These are phyloP conservation scores for Alternaria hordeiaustralica DNA, from an alignment of 2,329 filamentous ascomycete genomes.

Conservation along the genomic window DNA sequence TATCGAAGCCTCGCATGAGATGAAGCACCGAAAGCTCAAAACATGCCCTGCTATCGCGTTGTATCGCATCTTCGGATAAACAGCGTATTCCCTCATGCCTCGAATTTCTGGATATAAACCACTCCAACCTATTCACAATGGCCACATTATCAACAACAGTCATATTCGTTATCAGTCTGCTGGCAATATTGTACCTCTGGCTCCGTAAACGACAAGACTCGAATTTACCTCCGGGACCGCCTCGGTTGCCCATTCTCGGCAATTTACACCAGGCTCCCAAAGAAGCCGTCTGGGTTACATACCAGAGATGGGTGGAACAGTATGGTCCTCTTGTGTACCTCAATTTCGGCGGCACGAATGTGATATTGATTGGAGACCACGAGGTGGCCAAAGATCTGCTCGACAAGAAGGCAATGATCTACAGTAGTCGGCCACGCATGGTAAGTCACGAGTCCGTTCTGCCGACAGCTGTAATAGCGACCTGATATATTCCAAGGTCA, in stretches of 20 bases:
- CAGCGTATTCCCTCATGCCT: background rate
- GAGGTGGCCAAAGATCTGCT: conserved; percentile 59
- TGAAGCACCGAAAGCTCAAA: background rate
- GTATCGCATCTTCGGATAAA: background rate
- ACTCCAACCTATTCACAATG: background rate
- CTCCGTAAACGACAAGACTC: background rate
- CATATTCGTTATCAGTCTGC: background rate
- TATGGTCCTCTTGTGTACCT: conserved; percentile 46
- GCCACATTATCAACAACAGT: background rate
- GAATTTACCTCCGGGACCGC: conserved; percentile 36
- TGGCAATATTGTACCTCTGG: background rate
- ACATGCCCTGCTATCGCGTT: background rate
- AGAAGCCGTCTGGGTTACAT: conserved; percentile 31
- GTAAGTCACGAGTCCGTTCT: conserved; percentile 27
- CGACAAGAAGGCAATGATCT: conserved; percentile 59
- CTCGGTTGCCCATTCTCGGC: conserved; percentile 40
- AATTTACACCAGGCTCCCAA: conserved; percentile 42
- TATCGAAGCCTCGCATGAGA: background rate
- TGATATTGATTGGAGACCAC: conserved; percentile 55
- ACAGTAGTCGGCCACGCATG: conserved; percentile 55
- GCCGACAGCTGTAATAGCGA: background rate
- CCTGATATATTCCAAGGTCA: conserved; percentile 22
- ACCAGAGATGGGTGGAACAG: conserved; percentile 40
- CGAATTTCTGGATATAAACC: background rate
- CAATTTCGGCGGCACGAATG: conserved; percentile 39